Conservation (phyloP, 2,329 filamentous ascomycete genomes). For the Thermomyces lanuginosus region DNA sequence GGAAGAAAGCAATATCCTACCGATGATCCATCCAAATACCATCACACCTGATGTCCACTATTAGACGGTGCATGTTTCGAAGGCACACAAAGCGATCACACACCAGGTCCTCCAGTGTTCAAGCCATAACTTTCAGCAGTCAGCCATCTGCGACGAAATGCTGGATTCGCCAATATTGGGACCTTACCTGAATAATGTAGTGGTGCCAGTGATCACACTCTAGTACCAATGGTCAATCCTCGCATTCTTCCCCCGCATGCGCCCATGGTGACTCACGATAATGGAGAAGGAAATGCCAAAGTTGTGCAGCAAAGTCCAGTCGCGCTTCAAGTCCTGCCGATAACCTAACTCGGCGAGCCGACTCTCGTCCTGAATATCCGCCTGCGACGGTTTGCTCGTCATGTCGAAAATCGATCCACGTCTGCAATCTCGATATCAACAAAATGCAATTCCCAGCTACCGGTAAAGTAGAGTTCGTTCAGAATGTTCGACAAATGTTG, state of each 20-base stretch:
- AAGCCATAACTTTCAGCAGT: conserved; percentile 3
- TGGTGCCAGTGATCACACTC: conserved; percentile 3
- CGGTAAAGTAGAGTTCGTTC: no score
- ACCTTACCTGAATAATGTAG: conserved; percentile 2
- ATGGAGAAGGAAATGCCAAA: conserved; percentile 5
- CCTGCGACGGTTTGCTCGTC: not conserved
- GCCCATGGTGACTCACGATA: conserved; percentile 1
- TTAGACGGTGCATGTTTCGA: not conserved
- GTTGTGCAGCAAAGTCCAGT: conserved; percentile 5
- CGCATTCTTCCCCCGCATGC: not conserved
- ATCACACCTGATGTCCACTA: conserved; percentile 1
- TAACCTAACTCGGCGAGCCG: conserved; percentile 5
- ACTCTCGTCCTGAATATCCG: conserved; percentile 4
- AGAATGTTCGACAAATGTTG: no score
- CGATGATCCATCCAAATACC: conserved; percentile 3
- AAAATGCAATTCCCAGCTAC: no score
- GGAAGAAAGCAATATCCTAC: not conserved
- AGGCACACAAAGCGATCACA: not conserved
- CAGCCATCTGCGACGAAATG: not conserved
- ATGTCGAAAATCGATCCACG: conserved; percentile 2
- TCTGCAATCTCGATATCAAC: no score
- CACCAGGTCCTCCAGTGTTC: conserved; percentile 3
- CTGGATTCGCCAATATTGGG: not conserved
- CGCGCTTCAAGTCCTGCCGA: conserved; percentile 4
- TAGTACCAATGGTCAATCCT: not conserved